Evolutionary conservation across 495 filamentous ascomycete genomes (phyloP).

Genomic region (Haplographium delicatum): DNA sequence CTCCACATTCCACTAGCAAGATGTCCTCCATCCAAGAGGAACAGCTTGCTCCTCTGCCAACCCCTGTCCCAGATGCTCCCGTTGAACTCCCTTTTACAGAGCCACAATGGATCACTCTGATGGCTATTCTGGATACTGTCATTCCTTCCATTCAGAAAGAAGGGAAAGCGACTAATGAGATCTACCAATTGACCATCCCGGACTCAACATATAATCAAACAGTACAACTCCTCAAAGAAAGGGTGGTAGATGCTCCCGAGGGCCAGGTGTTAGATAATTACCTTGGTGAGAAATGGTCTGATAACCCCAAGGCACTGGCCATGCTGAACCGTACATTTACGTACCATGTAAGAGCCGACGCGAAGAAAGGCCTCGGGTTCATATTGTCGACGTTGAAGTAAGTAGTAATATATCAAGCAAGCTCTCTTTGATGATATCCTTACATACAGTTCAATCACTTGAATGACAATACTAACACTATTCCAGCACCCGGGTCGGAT

Average conservation of each 20-base stretch:
- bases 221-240: constrained; percentile 12
- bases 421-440: not conserved
- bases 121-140: constrained; percentile 50
- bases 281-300: constrained; percentile 44
- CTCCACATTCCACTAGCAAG: not conserved
- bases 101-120: constrained; percentile 50
- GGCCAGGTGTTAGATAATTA: constrained; percentile 32
- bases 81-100: constrained; percentile 33
- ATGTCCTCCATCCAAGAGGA: constrained; percentile 2
- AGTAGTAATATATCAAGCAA: constrained; percentile 13
- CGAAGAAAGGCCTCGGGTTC: constrained; percentile 42
- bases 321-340: constrained; percentile 40
- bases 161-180: constrained; percentile 27
- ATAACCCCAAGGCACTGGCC: constrained; percentile 41
- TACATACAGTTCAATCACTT: not conserved
- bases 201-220: constrained; percentile 20
- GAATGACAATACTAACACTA: constrained; percentile 7
- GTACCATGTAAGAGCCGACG: constrained; percentile 40
- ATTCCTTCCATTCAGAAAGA: constrained; percentile 42
- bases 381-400: constrained; percentile 53
- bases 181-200: constrained; percentile 8
- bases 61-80: constrained; percentile 4
- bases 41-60: not conserved
- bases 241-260: constrained; percentile 7
- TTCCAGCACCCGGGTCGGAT: constrained; percentile 61